Conservation (phyloP, 2,329 filamentous ascomycete genomes). For the Aspergillus sp. region DNA sequence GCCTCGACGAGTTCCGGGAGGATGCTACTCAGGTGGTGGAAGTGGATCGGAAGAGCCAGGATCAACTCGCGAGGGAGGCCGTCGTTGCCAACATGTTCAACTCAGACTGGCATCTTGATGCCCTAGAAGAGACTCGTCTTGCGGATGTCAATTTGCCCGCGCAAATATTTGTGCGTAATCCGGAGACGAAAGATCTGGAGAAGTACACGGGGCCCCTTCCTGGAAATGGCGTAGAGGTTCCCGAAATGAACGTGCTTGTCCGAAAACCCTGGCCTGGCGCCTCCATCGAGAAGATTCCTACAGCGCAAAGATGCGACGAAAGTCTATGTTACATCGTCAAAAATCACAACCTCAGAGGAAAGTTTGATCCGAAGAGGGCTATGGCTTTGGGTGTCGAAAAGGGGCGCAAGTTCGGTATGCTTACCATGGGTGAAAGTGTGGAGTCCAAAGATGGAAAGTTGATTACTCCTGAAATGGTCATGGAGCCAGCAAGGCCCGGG, state of each 20-base stretch:
- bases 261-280: conserved; percentile 78
- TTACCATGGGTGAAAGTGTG: conserved; percentile 66
- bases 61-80: conserved; percentile 56
- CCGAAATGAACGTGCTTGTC: conserved; percentile 70
- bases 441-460: conserved; percentile 62
- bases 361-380: conserved; percentile 70
- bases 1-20: conserved; percentile 50
- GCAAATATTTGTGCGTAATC: conserved; percentile 66
- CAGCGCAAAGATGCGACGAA: conserved; percentile 63
- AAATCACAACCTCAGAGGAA: conserved; percentile 72
- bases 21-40: conserved; percentile 6
- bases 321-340: conserved; percentile 87
- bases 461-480: conserved; percentile 83
- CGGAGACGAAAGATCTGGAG: conserved; percentile 62
- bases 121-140: conserved; percentile 65
- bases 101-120: conserved; percentile 71
- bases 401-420: conserved; percentile 57
- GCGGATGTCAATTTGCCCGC: conserved; percentile 67
- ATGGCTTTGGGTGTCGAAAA: conserved; percentile 62
- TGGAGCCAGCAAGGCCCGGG: conserved; percentile 67
- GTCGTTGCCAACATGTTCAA: conserved; percentile 78
- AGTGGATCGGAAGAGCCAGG: conserved; percentile 30
- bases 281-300: conserved; percentile 63
- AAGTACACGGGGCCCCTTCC: conserved; percentile 69
- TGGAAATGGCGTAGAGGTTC: conserved; percentile 49